These are phyloP conservation scores for Saccharomycopsis hybrid DNA, from an alignment of 1,139 yeast species.

Conservation along the genomic window DNA sequence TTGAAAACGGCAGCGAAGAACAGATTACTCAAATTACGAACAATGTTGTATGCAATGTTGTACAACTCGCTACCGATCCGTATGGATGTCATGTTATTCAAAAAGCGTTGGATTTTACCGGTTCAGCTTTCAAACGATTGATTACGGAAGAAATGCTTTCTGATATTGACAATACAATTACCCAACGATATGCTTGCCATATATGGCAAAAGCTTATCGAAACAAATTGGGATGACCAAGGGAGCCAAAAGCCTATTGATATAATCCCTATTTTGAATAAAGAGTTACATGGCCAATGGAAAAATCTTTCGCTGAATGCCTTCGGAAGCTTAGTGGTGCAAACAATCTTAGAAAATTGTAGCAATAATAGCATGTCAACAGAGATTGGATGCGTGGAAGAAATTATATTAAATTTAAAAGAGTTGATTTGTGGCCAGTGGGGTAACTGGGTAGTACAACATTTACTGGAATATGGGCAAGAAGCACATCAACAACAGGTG, in stretches of 20 bases:
- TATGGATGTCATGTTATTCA: conserved; percentile 41
- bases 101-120: conserved; percentile 34
- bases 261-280: conserved; percentile 31
- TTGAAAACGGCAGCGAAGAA: conserved; percentile 32
- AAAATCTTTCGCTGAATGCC: conserved; percentile 32
- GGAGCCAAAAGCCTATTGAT: conserved; percentile 20
- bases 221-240: conserved; percentile 31
- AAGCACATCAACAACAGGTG: conserved; percentile 28
- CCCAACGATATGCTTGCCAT: conserved; percentile 36
- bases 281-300: conserved; percentile 34
- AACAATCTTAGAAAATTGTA: conserved; percentile 34
- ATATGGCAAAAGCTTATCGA: conserved; percentile 41
- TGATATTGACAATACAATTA: conserved; percentile 30
- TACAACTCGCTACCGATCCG: conserved; percentile 31
- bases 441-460: conserved; percentile 36
- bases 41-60: conserved; percentile 31
- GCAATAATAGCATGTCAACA: conserved; percentile 26
- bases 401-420: conserved; percentile 30
- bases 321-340: conserved; percentile 38
- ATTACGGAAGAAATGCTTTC: conserved; percentile 33
- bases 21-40: conserved; percentile 29
- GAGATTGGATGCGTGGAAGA: conserved; percentile 34
- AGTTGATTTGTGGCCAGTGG: conserved; percentile 33
- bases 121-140: conserved; percentile 26
- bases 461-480: conserved; percentile 31